A percentile compares a stretch with the other conserved stretches of the same genome.
phyloP scores from a whole-genome alignment of 768 basidiomycete genomes.

The Psilocybe sp. region DNA sequence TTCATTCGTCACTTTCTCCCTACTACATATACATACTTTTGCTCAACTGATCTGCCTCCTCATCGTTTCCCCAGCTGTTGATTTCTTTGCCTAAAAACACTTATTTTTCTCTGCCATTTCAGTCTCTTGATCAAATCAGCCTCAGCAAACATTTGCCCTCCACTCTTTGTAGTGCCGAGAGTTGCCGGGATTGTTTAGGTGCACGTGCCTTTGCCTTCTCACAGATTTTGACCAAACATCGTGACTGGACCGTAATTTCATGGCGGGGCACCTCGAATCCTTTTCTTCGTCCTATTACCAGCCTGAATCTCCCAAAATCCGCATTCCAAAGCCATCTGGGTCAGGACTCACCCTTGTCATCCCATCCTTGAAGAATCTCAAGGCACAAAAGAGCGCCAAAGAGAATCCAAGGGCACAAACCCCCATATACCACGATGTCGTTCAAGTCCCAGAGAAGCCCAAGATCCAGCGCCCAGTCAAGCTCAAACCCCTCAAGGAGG shows the following conservation, averaged over 20 bases:
- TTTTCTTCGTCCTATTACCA: conserved; percentile 26
- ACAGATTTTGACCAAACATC: too few relatives aligned
- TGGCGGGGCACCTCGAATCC: conserved; percentile 26
- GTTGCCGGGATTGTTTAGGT: too few relatives aligned
- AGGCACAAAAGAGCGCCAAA: conserved; percentile 52
- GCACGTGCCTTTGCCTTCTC: too few relatives aligned
- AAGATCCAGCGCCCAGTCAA: conserved; percentile 56
- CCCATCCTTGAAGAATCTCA: conserved; percentile 61
- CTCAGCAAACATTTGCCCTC: too few relatives aligned
- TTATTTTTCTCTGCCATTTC: too few relatives aligned
- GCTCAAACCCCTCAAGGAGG: conserved; percentile 78
- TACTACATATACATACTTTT: too few relatives aligned
- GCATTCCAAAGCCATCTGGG: conserved; percentile 27
- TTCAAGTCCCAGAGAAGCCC: conserved; percentile 34
- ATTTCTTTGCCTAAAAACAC: too few relatives aligned
- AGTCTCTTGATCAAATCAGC: too few relatives aligned
- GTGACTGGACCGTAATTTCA: conserved; percentile 10
- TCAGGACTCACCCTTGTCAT: conserved; percentile 65
- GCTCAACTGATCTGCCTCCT: too few relatives aligned
- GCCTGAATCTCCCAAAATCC: conserved; percentile 24
- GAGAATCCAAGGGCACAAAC: conserved; percentile 21
- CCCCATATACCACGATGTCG: conserved; percentile 25
- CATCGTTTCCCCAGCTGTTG: too few relatives aligned
- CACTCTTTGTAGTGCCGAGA: too few relatives aligned
- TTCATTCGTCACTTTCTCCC: too few relatives aligned